Conservation (phyloP, 805 yeast genomes). For the Candida wancherniae region DNA sequence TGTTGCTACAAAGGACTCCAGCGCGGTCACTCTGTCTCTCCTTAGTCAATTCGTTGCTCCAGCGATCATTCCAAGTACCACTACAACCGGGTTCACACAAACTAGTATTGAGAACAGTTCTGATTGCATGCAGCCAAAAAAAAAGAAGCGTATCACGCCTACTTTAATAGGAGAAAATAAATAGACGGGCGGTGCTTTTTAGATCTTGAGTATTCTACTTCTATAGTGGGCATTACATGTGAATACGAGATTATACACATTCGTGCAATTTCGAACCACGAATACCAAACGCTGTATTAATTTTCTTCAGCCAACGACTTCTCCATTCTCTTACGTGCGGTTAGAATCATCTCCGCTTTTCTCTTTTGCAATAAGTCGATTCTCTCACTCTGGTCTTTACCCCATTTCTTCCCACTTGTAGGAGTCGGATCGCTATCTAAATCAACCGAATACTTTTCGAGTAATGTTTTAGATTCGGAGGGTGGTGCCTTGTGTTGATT, state of each 20-base stretch:
- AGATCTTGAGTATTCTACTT: too few relatives aligned
- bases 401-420: conserved; percentile 19
- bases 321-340: conserved; percentile 46
- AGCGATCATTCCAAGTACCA: too few relatives aligned
- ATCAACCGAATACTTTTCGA: conserved; percentile 41
- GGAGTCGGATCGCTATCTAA: conserved; percentile 18
- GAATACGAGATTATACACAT: too few relatives aligned
- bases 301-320: conserved; percentile 21
- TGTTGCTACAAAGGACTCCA: not conserved
- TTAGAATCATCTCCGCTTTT: conserved; percentile 38
- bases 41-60: too few relatives aligned
- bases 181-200: too few relatives aligned
- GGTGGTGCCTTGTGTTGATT: not conserved
- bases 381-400: conserved; percentile 16
- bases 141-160: conserved; percentile 34
- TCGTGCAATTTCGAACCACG: too few relatives aligned
- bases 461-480: conserved; percentile 14
- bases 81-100: too few relatives aligned
- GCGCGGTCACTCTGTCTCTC: too few relatives aligned
- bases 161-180: too few relatives aligned
- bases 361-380: conserved; percentile 21
- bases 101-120: too few relatives aligned
- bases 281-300: not conserved
- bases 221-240: too few relatives aligned
- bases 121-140: too few relatives aligned